Percentiles rank a stretch among this genome's conserved stretches.
These are phyloP conservation scores for Fistulina hepatica DNA, from an alignment of 1,284 basidiomycete genomes.

Conservation along the genomic window DNA sequence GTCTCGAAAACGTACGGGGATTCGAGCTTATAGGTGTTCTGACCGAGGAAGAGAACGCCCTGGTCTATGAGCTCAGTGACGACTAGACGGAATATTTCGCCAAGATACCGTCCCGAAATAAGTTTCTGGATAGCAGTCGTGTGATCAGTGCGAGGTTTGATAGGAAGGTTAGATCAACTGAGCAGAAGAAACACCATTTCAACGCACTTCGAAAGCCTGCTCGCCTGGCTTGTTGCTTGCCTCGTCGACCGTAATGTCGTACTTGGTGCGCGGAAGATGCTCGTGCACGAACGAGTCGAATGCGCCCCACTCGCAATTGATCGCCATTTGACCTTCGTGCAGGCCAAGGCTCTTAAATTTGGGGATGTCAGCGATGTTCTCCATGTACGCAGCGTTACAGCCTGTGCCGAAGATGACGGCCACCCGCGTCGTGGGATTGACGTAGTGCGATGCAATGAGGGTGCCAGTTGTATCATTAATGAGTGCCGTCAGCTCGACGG, in stretches of 20 bases:
- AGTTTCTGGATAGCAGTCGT: conserved; percentile 65
- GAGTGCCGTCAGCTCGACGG: conserved; percentile 71
- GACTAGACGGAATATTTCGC: conserved; percentile 90
- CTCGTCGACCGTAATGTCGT: conserved; percentile 88
- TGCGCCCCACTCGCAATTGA: conserved; percentile 97
- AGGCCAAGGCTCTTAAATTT: conserved; percentile 47
- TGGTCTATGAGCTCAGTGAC: conserved; percentile 95
- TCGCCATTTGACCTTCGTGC: conserved; percentile 72
- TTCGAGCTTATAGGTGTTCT: conserved; percentile 97
- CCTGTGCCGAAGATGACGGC: conserved; percentile 97
- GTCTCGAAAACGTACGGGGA: conserved; percentile 90
- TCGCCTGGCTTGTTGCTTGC: conserved; percentile 94
- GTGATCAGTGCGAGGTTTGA: too few relatives aligned
- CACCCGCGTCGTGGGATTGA: conserved; percentile 81
- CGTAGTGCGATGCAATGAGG: conserved; percentile 94
- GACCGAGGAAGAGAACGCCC: conserved; percentile 93
- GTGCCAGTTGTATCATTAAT: conserved; percentile 99
- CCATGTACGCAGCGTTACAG: conserved; percentile 98
- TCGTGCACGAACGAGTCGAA: conserved; percentile 96
- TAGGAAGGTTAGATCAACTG: neutral
- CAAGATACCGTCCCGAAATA: conserved; percentile 95
- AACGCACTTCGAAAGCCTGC: conserved; percentile 75
- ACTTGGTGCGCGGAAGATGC: conserved; percentile 89
- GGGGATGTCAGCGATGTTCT: conserved; percentile 64
- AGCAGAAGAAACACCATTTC: conserved; percentile 3